Conservation (phyloP, 2,329 filamentous ascomycete genomes). For the Trichoderma sp. region DNA sequence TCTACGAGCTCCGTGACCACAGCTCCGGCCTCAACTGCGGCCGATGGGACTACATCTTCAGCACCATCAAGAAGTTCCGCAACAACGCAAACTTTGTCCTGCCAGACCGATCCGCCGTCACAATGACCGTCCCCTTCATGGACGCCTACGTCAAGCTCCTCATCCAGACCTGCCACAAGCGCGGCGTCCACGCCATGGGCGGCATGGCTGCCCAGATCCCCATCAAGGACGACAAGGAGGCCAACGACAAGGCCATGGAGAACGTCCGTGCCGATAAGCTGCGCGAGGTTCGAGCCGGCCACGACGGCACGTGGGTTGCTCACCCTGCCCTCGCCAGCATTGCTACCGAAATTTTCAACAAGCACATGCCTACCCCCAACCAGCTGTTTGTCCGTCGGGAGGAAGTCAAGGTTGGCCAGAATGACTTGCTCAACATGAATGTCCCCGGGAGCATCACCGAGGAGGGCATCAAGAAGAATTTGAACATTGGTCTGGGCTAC, state of each 20-base stretch:
- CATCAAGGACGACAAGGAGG: constrained; percentile 89
- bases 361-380: constrained; percentile 98
- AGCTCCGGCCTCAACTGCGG: constrained; percentile 96
- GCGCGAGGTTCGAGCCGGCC: constrained; percentile 89
- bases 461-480: constrained; percentile 93
- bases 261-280: constrained; percentile 93
- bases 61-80: constrained; percentile 98
- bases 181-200: constrained; percentile 97
- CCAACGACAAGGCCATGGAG: constrained; percentile 94
- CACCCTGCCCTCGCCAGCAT: constrained; percentile 90
- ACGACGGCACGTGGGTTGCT: constrained; percentile 96
- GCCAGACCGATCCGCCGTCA: constrained; percentile 86
- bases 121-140: constrained; percentile 99
- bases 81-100: constrained; percentile 91
- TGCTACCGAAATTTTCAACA: constrained; percentile 92
- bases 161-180: constrained; percentile 96
- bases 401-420: constrained; percentile 81
- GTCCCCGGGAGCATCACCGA: constrained; percentile 90
- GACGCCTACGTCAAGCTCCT: constrained; percentile 92
- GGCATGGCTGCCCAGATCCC: constrained; percentile 99
- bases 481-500: constrained; percentile 94
- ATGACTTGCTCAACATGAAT: constrained; percentile 97
- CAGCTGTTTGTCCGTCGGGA: constrained; percentile 90
- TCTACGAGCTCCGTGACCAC: constrained; percentile 97
- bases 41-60: constrained; percentile 99